Conservation (phyloP, 139 green algal genomes). For the Chlorella sp. region DNA sequence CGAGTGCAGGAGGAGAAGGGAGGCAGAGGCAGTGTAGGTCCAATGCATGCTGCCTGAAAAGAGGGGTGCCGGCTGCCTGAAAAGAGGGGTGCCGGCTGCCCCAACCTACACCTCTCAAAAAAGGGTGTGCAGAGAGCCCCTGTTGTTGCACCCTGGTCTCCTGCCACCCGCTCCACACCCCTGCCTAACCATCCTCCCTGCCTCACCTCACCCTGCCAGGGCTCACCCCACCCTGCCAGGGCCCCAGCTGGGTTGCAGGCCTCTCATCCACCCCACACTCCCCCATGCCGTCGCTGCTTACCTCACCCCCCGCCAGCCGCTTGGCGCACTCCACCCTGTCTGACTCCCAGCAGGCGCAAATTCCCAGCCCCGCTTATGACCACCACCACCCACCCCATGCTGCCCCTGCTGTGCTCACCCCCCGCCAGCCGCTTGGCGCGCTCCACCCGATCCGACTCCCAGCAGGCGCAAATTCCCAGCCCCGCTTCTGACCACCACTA, state of each 20-base stretch:
- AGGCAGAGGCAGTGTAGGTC: not conserved
- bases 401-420: slow-evolving; percentile 1
- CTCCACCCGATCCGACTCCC: slow-evolving; percentile 76
- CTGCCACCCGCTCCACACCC: too few species aligned
- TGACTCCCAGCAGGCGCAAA: slow-evolving; percentile 65
- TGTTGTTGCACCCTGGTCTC: too few species aligned
- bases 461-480: slow-evolving; percentile 74
- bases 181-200: not conserved
- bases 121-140: too few species aligned
- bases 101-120: too few species aligned
- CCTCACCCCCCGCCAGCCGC: slow-evolving; percentile 55
- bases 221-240: too few species aligned
- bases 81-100: too few species aligned
- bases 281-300: not conserved
- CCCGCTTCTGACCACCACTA: not conserved
- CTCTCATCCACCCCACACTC: not conserved
- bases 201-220: not conserved
- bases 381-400: not conserved
- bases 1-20: not conserved
- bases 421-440: slow-evolving; percentile 63
- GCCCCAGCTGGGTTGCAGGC: not conserved
- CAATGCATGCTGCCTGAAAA: too few species aligned
- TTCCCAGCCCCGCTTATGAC: slow-evolving; percentile 60
- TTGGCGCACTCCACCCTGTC: slow-evolving; percentile 75
- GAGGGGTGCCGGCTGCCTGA: too few species aligned